Percentiles rank a stretch among this genome's conserved stretches.
Conservation (phyloP, 305 asterid genomes). For the Fraxinus sp. region DNA sequence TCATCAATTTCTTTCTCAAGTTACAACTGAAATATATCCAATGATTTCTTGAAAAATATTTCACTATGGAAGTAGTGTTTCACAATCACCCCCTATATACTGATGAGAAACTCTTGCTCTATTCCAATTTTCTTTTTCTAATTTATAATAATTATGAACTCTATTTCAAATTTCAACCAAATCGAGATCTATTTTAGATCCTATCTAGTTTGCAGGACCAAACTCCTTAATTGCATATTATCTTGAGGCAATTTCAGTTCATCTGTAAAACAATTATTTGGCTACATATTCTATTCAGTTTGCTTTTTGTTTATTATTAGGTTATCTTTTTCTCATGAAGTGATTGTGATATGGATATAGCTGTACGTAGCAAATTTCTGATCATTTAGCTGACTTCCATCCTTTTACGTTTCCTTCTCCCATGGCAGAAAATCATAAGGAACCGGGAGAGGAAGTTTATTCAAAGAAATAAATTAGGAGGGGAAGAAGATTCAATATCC, state of each 20-base stretch:
- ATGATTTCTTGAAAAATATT: not conserved
- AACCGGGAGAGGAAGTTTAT: conserved; percentile 2
- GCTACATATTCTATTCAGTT: not conserved
- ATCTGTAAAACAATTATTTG: not conserved
- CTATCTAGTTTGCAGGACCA: not conserved
- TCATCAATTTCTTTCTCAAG: not conserved
- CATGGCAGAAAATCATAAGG: conserved; percentile 16
- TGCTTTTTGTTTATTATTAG: not conserved
- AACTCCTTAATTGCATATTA: not conserved
- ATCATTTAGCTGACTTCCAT: not conserved
- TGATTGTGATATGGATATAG: too few species aligned
- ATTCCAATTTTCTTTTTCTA: too few species aligned
- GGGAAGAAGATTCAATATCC: conserved; percentile 5
- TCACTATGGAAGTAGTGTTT: not conserved
- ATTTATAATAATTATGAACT: not conserved
- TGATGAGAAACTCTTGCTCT: not conserved
- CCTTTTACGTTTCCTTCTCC: too few species aligned
- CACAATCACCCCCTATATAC: not conserved
- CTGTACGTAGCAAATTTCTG: not conserved
- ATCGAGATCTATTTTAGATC: not conserved
- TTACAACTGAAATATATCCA: not conserved
- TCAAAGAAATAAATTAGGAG: not conserved
- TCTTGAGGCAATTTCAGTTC: conserved; percentile 1
- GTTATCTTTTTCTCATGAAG: not conserved
- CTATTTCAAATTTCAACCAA: not conserved